A percentile compares a stretch with the other conserved stretches of the same genome.
phyloP scores from a whole-genome alignment of 768 basidiomycete genomes.

The Macrolepiota dolichaula region DNA sequence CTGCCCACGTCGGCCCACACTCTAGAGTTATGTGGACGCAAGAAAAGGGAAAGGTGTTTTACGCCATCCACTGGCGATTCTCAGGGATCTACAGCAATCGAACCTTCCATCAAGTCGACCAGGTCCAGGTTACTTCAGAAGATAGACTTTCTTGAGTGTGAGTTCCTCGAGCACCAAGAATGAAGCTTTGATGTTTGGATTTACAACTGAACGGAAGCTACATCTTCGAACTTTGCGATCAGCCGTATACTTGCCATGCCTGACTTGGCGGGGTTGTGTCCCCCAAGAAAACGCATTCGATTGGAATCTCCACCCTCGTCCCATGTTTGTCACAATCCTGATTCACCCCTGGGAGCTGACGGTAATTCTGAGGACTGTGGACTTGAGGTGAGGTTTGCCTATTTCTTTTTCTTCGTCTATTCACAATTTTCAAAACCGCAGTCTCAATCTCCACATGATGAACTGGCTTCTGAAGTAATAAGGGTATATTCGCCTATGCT shows the following conservation, averaged over 20 bases:
- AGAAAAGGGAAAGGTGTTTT: not conserved
- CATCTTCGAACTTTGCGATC: slow-evolving; percentile 15
- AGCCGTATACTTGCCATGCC: slow-evolving; percentile 40
- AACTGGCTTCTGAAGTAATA: not conserved
- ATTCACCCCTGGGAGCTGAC: not conserved
- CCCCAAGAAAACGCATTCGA: not conserved
- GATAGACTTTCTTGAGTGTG: slow-evolving; percentile 43
- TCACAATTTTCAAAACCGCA: not conserved
- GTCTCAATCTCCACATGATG: not conserved
- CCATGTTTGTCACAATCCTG: not conserved
- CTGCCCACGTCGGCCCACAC: slow-evolving; percentile 19
- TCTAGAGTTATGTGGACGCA: not conserved
- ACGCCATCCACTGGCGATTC: not conserved
- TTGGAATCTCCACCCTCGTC: not conserved
- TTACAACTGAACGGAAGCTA: slow-evolving; percentile 3
- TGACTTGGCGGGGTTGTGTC: slow-evolving; percentile 40
- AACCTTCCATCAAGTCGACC: slow-evolving; percentile 17
- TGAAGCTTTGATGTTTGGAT: not conserved
- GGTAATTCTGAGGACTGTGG: not conserved
- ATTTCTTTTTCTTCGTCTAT: not conserved
- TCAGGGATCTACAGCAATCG: slow-evolving; percentile 15
- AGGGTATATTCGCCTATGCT: not conserved
- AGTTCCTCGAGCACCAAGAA: slow-evolving; percentile 16
- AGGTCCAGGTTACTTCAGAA: slow-evolving; percentile 36
- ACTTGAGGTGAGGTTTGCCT: not conserved